phyloP scores from a whole-genome alignment of 1,139 yeast genomes.

The Diutina sp. region DNA sequence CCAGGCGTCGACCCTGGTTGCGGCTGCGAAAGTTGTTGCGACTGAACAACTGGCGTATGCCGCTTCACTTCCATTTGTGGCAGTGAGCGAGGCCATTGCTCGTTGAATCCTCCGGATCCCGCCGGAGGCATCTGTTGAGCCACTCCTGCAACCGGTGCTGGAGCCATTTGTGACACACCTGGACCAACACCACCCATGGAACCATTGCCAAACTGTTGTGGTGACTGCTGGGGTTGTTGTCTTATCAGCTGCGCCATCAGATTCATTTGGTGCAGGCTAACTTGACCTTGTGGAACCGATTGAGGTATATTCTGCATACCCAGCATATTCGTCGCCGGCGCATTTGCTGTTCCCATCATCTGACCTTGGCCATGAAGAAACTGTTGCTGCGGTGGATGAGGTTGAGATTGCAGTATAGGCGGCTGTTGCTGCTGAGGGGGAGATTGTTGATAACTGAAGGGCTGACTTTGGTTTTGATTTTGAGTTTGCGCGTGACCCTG shows the following conservation, averaged over 20 bases:
- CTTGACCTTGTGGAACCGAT: neutral
- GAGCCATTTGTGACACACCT: neutral
- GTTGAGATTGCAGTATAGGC: conserved; percentile 3
- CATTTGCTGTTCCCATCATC: neutral
- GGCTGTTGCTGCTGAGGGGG: conserved; percentile 9
- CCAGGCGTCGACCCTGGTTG: conserved; percentile 5
- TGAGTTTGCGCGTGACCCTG: neutral
- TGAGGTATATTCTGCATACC: neutral
- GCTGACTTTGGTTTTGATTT: neutral
- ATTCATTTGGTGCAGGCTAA: neutral
- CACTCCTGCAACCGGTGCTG: conserved; percentile 1
- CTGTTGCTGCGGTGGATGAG: neutral
- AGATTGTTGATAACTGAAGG: conserved; percentile 17
- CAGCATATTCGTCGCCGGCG: neutral
- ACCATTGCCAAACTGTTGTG: neutral
- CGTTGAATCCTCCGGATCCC: conserved; percentile 1
- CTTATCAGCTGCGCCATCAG: neutral
- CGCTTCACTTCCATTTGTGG: conserved; percentile 13
- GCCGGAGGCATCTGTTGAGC: conserved; percentile 1
- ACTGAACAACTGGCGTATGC: conserved; percentile 5
- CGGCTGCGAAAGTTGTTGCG: conserved; percentile 3
- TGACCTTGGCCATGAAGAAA: neutral
- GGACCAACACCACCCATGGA: neutral
- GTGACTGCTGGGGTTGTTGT: neutral
- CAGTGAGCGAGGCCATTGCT: conserved; percentile 11